Evolutionary conservation across 495 filamentous ascomycete species (phyloP).

Genomic region (Gamarada debralockiae): DNA sequence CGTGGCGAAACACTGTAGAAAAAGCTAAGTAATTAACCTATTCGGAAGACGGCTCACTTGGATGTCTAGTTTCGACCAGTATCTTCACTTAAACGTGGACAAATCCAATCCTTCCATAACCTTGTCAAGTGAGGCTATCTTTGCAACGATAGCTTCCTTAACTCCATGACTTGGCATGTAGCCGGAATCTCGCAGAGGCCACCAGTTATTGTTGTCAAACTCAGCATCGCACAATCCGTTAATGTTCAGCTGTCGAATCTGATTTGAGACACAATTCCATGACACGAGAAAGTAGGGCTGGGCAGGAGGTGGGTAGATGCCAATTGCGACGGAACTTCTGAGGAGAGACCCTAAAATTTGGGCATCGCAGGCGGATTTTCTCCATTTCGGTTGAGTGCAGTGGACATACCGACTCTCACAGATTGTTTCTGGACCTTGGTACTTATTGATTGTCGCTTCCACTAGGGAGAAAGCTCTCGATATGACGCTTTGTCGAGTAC

Average conservation of each 20-base stretch:
- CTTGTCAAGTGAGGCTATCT: not conserved
- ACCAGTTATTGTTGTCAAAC: not conserved
- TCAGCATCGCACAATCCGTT: not conserved
- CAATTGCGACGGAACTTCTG: not conserved
- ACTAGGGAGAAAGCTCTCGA: not conserved
- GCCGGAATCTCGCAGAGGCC: not conserved
- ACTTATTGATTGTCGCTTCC: not conserved
- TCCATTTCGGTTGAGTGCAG: not conserved
- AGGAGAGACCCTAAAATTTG: not conserved
- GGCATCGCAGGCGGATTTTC: not conserved
- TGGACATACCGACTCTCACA: not conserved
- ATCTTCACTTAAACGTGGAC: not conserved
- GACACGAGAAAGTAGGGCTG: not conserved
- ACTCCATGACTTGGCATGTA: not conserved
- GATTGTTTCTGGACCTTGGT: not conserved
- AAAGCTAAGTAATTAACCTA: too few species aligned
- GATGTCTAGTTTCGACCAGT: not conserved
- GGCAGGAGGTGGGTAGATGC: conserved; percentile 1
- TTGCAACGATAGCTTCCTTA: not conserved
- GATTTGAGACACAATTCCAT: not conserved
- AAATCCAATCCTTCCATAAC: not conserved
- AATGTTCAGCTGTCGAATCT: not conserved
- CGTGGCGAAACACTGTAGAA: too few species aligned
- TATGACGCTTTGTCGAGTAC: not conserved
- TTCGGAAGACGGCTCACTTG: too few species aligned